phyloP scores from a whole-genome alignment of 2,329 filamentous ascomycete species.

The Ceratocystis harringtonii region DNA sequence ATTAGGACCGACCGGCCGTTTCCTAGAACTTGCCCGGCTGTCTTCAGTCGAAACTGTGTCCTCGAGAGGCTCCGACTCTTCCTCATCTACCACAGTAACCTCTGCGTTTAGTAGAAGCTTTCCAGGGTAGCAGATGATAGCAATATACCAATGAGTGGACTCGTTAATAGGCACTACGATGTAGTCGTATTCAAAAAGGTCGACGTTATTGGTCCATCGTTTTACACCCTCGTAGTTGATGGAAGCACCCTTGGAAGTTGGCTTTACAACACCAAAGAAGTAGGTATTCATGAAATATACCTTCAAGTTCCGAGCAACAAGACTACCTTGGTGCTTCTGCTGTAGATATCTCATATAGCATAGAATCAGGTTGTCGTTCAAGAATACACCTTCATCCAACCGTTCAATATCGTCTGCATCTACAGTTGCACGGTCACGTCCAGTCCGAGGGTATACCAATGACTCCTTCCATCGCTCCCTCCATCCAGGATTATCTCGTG shows the following conservation, averaged over 20 bases:
- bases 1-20: conserved; percentile 26
- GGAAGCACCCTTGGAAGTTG: conserved; percentile 29
- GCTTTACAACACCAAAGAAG: conserved; percentile 65
- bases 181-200: conserved; percentile 76
- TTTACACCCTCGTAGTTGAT: conserved; percentile 79
- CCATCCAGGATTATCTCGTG: conserved; percentile 37
- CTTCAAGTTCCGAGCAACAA: conserved; percentile 36
- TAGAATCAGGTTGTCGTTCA: conserved; percentile 85
- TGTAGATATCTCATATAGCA: conserved; percentile 74
- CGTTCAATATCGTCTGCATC: conserved; percentile 58
- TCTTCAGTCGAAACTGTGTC: background rate
- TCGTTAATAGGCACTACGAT: conserved; percentile 89
- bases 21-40: background rate
- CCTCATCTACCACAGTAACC: background rate
- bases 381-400: conserved; percentile 67
- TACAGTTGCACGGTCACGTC: conserved; percentile 48
- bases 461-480: conserved; percentile 38
- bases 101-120: conserved; percentile 33
- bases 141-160: conserved; percentile 78
- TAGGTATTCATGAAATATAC: conserved; percentile 88
- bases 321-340: conserved; percentile 40
- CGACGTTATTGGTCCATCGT: conserved; percentile 73
- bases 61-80: background rate
- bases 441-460: conserved; percentile 44
- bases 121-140: conserved; percentile 81